phyloP scores from a whole-genome alignment of 2,329 filamentous ascomycete genomes.

The Gaeumannomyces tritici region DNA sequence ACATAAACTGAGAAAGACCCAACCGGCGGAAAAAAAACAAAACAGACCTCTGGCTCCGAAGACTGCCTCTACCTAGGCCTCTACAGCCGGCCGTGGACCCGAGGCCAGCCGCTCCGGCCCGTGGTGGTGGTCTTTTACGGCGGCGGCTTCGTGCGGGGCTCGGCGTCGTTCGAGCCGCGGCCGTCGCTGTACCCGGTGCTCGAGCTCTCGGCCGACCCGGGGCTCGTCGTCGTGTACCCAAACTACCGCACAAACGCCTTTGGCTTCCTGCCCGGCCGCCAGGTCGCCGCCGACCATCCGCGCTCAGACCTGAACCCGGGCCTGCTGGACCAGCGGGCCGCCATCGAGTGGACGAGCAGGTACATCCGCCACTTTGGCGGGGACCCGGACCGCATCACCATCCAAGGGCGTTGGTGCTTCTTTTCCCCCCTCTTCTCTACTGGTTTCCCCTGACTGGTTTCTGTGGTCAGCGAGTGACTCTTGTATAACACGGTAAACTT shows the following conservation, averaged over 20 bases:
- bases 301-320: constrained; percentile 40
- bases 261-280: constrained; percentile 40
- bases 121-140: constrained; percentile 53
- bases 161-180: constrained; percentile 42
- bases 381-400: constrained; percentile 33
- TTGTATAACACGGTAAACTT: too few relatives aligned
- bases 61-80: constrained; percentile 53
- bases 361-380: constrained; percentile 38
- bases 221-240: constrained; percentile 29
- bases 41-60: constrained; percentile 40
- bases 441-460: background rate
- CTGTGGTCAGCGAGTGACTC: too few relatives aligned
- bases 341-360: constrained; percentile 35
- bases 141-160: constrained; percentile 50
- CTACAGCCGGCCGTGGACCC: constrained; percentile 46
- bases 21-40: too few relatives aligned
- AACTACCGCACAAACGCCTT: constrained; percentile 50
- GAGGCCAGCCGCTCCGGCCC: constrained; percentile 33
- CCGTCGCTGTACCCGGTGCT: constrained; percentile 48
- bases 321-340: constrained; percentile 39
- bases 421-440: background rate
- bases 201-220: constrained; percentile 31
- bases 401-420: constrained; percentile 31
- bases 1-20: too few relatives aligned
- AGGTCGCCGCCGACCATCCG: constrained; percentile 28